phyloP scores from a whole-genome alignment of 345 rosid genomes.

The Populus alba region DNA sequence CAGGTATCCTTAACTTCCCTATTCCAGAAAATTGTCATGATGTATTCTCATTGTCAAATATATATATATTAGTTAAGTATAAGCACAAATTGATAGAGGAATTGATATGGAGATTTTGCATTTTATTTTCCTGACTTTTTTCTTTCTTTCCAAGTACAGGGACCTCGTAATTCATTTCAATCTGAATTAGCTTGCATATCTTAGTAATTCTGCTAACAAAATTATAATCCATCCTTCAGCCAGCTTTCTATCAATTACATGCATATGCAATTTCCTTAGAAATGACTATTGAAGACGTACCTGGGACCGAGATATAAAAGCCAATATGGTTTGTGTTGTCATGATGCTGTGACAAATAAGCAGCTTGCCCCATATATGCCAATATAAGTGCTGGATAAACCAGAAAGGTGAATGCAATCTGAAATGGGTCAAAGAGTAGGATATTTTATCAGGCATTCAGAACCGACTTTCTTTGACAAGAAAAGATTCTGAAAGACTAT shows the following conservation, averaged over 20 bases:
- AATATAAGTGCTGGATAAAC: conserved; percentile 97
- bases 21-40: conserved; percentile 22
- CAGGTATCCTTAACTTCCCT: conserved; percentile 83
- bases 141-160: neutral
- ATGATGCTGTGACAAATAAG: conserved; percentile 90
- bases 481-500: neutral
- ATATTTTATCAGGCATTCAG: neutral
- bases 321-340: conserved; percentile 54
- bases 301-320: conserved; percentile 90
- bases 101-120: neutral
- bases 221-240: neutral
- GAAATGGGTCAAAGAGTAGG: conserved; percentile 5
- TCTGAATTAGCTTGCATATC: neutral
- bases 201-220: neutral
- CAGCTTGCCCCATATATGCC: conserved; percentile 99
- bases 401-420: conserved; percentile 93
- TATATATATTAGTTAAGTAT: neutral
- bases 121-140: neutral
- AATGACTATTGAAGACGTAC: conserved; percentile 26
- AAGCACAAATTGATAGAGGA: neutral
- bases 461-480: neutral
- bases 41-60: neutral
- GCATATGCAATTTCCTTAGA: neutral
- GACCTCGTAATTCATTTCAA: neutral
- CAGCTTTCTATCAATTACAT: neutral